Percentiles rank a stretch among this genome's conserved stretches.
phyloP scores from a whole-genome alignment of 306 rosid species.

The Ziziphus jujuba region DNA sequence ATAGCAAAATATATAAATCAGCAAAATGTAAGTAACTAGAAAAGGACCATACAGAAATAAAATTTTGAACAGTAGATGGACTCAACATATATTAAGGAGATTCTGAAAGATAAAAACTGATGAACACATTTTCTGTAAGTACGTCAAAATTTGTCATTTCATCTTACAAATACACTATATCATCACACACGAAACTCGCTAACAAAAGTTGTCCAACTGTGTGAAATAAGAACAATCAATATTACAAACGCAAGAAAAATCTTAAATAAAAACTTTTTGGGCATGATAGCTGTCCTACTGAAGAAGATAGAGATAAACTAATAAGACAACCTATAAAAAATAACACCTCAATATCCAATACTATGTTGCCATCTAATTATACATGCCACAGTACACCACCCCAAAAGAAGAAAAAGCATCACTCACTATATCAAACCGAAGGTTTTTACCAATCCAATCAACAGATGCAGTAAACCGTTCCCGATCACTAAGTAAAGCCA shows the following conservation, averaged over 20 bases:
- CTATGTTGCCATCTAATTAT: neutral
- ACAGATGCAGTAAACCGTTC: slow-evolving; percentile 70
- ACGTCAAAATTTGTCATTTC: neutral
- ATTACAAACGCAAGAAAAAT: too few species aligned
- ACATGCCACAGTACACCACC: neutral
- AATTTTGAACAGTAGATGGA: neutral
- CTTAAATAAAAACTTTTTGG: too few species aligned
- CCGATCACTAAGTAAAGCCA: slow-evolving; percentile 87
- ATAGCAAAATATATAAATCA: neutral
- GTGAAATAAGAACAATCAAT: too few species aligned
- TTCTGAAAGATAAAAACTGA: neutral
- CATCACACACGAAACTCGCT: neutral
- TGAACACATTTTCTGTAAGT: neutral
- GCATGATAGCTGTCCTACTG: too few species aligned
- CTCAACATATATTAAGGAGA: neutral
- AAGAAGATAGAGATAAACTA: too few species aligned
- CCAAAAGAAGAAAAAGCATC: slow-evolving; percentile 8
- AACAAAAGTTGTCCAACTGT: neutral
- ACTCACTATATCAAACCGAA: slow-evolving; percentile 97
- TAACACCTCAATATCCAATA: neutral
- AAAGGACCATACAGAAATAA: neutral
- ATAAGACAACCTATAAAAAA: too few species aligned
- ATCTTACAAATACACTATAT: neutral
- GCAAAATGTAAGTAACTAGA: neutral
- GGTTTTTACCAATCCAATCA: slow-evolving; percentile 96